phyloP scores from a whole-genome alignment of 225 moss, liverwort and hornwort genomes.

The Asterella californica region DNA sequence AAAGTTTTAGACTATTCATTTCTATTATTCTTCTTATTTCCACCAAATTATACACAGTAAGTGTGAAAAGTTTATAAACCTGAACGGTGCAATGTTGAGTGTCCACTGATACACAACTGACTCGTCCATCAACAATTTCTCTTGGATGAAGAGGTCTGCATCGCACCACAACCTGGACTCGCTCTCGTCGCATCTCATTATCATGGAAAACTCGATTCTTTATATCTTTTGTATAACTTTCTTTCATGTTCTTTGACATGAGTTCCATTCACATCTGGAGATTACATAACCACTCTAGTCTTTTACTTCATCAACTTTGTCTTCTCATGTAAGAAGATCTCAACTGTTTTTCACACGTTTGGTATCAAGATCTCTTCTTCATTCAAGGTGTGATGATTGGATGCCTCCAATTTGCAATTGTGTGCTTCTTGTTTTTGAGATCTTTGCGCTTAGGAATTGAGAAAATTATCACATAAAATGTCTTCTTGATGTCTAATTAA shows the following conservation, averaged over 20 bases:
- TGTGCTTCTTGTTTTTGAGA: too few species aligned
- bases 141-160: slow-evolving; percentile 74
- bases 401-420: too few species aligned
- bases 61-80: slow-evolving; percentile 18
- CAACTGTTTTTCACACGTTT: too few species aligned
- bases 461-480: too few species aligned
- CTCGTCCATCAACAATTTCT: slow-evolving; percentile 64
- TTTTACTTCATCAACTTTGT: background rate
- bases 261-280: background rate
- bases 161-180: slow-evolving; percentile 94
- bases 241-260: slow-evolving; percentile 27
- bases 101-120: slow-evolving; percentile 70
- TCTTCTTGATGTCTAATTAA: too few species aligned
- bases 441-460: too few species aligned
- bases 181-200: slow-evolving; percentile 52
- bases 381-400: too few species aligned
- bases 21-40: too few species aligned
- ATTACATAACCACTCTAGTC: background rate
- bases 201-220: slow-evolving; percentile 18
- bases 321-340: background rate
- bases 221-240: slow-evolving; percentile 6
- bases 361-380: too few species aligned
- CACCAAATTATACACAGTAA: background rate
- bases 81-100: slow-evolving; percentile 57
- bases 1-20: too few species aligned